Conservation (phyloP, 352 stramenopile species). For the Pythium phragmitis region DNA sequence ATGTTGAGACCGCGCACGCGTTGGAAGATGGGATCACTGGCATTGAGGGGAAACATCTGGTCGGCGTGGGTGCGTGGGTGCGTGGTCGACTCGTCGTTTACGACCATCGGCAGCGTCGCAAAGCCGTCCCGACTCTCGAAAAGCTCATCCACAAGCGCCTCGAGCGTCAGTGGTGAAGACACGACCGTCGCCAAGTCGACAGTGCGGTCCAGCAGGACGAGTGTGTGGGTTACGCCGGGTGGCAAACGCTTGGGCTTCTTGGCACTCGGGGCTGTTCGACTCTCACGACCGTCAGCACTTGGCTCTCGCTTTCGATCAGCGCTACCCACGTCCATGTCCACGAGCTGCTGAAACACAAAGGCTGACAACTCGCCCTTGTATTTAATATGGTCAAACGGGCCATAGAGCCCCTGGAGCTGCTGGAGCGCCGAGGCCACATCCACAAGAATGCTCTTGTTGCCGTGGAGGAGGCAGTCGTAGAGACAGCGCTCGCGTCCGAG, state of each 20-base stretch:
- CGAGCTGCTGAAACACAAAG: conserved; percentile 61
- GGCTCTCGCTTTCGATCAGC: background rate
- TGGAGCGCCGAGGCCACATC: conserved; percentile 51
- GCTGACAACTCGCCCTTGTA: conserved; percentile 78
- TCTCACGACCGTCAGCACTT: background rate
- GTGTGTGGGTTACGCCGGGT: conserved; percentile 34
- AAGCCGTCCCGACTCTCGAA: conserved; percentile 66
- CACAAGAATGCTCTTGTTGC: conserved; percentile 47
- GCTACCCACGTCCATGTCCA: conserved; percentile 31
- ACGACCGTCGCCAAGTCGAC: conserved; percentile 71
- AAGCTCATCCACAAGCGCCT: conserved; percentile 66
- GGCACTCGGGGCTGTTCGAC: background rate
- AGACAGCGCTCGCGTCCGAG: conserved; percentile 51
- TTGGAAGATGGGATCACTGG: conserved; percentile 49
- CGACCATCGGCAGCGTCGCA: conserved; percentile 24
- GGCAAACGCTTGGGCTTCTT: background rate
- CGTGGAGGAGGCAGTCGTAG: conserved; percentile 48
- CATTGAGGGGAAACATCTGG: conserved; percentile 41
- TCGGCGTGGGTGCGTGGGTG: background rate
- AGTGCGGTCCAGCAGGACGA: conserved; percentile 68
- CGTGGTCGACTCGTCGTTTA: background rate
- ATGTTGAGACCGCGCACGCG: conserved; percentile 70
- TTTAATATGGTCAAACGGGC: conserved; percentile 64
- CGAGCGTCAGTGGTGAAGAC: conserved; percentile 68
- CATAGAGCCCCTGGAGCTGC: conserved; percentile 56